Evolutionary conservation across 2,329 filamentous ascomycete genomes (phyloP).

Genomic region (Apiospora rasikravindrae): DNA sequence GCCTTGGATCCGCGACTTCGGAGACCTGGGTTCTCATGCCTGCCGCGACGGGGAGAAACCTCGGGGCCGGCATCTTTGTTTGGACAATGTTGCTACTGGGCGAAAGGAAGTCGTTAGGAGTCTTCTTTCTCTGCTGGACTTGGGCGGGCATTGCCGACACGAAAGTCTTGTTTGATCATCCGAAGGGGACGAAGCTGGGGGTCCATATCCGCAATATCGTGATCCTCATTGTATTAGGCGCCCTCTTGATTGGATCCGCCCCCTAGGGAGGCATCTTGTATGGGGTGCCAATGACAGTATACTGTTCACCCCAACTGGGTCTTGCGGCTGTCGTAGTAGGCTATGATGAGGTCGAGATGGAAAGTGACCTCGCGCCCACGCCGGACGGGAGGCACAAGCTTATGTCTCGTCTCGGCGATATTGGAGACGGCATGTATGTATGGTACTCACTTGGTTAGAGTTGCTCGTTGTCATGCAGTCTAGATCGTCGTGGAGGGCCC

Average conservation of each 20-base stretch:
- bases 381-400: no score
- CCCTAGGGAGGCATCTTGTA: no score
- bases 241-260: neutral
- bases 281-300: no score
- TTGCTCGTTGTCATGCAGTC: no score
- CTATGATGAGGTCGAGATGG: no score
- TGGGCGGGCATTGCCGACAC: neutral
- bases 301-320: no score
- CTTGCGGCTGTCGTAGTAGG: no score
- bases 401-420: no score
- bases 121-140: neutral
- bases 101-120: neutral
- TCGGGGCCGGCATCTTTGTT: slow-evolving; percentile 6
- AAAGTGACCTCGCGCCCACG: no score
- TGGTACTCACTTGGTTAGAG: no score
- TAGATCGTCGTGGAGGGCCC: no score
- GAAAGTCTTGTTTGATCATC: neutral
- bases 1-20: neutral
- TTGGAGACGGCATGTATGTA: no score
- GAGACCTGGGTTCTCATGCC: slow-evolving; percentile 7
- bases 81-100: neutral
- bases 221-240: neutral
- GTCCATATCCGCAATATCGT: neutral
- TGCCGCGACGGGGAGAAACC: neutral
- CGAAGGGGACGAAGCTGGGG: neutral